These are phyloP conservation scores for Vachellia collinsii DNA, from an alignment of 306 rosid genomes.

Conservation along the genomic window DNA sequence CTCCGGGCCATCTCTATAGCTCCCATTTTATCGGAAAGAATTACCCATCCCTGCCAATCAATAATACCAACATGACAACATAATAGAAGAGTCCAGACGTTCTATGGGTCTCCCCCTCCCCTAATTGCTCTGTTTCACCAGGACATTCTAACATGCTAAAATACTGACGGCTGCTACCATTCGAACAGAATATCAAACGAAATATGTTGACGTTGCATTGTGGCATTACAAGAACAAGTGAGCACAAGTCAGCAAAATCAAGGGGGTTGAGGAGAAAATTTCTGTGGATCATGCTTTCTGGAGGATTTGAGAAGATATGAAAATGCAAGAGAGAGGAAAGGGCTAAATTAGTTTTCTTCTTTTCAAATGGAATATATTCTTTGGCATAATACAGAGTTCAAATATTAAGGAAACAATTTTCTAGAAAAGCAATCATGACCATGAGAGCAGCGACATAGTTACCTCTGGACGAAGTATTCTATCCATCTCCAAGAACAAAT, in stretches of 20 bases:
- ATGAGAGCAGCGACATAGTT: slow-evolving; percentile 15
- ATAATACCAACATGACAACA: slow-evolving; percentile 28
- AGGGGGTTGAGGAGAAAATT: slow-evolving; percentile 11
- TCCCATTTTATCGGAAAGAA: slow-evolving; percentile 75
- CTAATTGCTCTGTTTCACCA: neutral
- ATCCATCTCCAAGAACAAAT: slow-evolving; percentile 93
- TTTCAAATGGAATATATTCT: neutral
- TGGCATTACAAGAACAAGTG: slow-evolving; percentile 34
- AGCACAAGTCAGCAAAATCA: slow-evolving; percentile 28
- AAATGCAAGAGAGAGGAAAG: slow-evolving; percentile 18
- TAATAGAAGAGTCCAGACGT: neutral
- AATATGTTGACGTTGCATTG: slow-evolving; percentile 10
- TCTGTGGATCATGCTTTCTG: slow-evolving; percentile 23
- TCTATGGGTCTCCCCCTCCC: too few species aligned
- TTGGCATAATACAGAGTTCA: slow-evolving; percentile 6
- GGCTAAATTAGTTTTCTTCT: slow-evolving; percentile 24
- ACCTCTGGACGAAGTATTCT: slow-evolving; percentile 99
- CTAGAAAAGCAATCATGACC: slow-evolving; percentile 28
- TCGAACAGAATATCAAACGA: neutral
- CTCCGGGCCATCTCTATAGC: slow-evolving; percentile 88
- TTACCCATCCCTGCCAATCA: slow-evolving; percentile 82
- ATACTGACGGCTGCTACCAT: slow-evolving; percentile 22
- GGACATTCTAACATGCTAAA: slow-evolving; percentile 20
- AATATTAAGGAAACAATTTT: slow-evolving; percentile 3
- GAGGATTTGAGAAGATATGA: slow-evolving; percentile 29